phyloP scores from a whole-genome alignment of 2,329 filamentous ascomycete genomes.

The Fonsecaea monophora region DNA sequence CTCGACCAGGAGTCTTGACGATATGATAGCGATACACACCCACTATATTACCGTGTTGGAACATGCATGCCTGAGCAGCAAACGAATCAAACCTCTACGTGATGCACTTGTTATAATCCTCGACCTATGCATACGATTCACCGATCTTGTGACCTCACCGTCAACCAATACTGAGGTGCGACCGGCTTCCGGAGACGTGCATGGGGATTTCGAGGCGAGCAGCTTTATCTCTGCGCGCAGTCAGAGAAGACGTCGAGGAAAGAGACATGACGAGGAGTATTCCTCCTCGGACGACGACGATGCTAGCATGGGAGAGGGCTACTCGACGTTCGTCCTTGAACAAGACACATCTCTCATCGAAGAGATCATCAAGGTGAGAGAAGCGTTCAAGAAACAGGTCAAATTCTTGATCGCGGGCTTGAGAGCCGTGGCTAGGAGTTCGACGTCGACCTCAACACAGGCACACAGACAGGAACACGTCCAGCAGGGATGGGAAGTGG shows the following conservation, averaged over 20 bases:
- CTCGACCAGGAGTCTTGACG: constrained; percentile 74
- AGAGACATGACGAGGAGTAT: constrained; percentile 14
- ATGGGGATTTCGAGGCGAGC: constrained; percentile 26
- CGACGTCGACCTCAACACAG: neutral
- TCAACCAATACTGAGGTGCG: neutral
- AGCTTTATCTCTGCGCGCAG: constrained; percentile 37
- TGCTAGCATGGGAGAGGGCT: constrained; percentile 42
- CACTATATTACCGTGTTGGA: constrained; percentile 68
- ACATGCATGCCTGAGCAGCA: constrained; percentile 72
- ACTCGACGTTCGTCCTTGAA: constrained; percentile 51
- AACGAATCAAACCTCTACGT: constrained; percentile 72
- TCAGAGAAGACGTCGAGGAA: constrained; percentile 18
- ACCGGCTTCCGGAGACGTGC: neutral
- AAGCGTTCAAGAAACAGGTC: constrained; percentile 69
- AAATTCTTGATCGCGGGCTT: constrained; percentile 76
- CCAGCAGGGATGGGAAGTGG: constrained; percentile 16
- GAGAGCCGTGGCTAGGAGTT: constrained; percentile 56
- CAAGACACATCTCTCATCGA: constrained; percentile 52
- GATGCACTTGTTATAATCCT: constrained; percentile 76
- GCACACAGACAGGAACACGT: neutral
- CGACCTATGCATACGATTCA: constrained; percentile 74
- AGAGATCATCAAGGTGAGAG: constrained; percentile 63
- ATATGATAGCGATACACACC: constrained; percentile 75
- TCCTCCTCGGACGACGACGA: constrained; percentile 40
- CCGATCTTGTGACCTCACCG: constrained; percentile 56